Evolutionary conservation across 495 filamentous ascomycete genomes (phyloP), one percentile per base, ranked within the genome.

Genomic region (Daldinia grandis): DNA sequence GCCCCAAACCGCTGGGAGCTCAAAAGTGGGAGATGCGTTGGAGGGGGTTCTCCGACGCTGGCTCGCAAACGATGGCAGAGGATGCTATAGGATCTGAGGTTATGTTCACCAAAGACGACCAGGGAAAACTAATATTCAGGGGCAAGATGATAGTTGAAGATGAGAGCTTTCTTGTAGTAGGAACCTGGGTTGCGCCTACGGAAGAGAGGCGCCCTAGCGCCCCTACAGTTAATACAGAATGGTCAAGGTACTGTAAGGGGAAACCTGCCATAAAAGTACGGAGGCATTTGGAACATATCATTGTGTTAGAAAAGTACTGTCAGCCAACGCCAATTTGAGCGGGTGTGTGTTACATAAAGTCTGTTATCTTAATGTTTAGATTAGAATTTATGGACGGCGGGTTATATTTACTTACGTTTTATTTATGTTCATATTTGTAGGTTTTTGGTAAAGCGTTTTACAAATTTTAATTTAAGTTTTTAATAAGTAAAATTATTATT

Each of bases 241-340:
- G 25, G 50, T 25, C 24, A 28, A 54, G 19, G 14, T 54, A 27
- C 7, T 17, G 17, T 10, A 62, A 54, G 10, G 59, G 59, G 19
- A 62, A 19, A 38, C 49, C 59, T 25, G 31, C 24, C 1, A 35
- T 62, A 40, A 28, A 24, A 8, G 27, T 54, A 38, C 21, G 31
- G 10, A 62, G 28, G 33, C 33, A 53, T 10, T 17, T 28, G 8
- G 59, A 62, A 28, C 59, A 62, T 30, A 35, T 62, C 8, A 62
- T 62, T 54, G 59, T 62, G 21, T n/a, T 62, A 49, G 59, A 62
- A n/a, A 62, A 62, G n/a, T 62, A 62, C 10, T 62, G 59, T 27
- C 51, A 47, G 24, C 24, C 42, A 3, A 47, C 42, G 9, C 19
- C 24, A 12, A 24, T 21, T 9, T 47, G 42, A 47, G 19, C 17